phyloP scores from a whole-genome alignment of 1,139 yeast species.

The Entelexis sorbosivorans region DNA sequence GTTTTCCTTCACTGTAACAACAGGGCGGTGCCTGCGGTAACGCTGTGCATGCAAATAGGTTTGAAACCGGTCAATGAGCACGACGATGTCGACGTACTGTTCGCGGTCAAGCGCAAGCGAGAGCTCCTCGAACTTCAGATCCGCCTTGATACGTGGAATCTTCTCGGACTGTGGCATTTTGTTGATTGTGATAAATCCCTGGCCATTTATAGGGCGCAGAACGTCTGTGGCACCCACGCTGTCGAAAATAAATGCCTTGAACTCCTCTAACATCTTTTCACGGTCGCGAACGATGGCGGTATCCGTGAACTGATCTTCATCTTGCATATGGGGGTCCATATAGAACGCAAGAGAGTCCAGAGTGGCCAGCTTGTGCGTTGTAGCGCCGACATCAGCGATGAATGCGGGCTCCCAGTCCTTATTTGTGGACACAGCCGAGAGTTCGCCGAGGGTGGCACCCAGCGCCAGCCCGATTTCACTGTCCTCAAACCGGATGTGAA shows the following conservation, averaged over 20 bases:
- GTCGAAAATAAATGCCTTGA: conserved; percentile 30
- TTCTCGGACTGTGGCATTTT: conserved; percentile 48
- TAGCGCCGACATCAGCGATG: conserved; percentile 55
- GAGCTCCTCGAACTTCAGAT: conserved; percentile 75
- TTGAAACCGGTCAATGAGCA: conserved; percentile 73
- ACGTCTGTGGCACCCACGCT: conserved; percentile 45
- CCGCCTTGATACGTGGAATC: conserved; percentile 70
- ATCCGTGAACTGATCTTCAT: conserved; percentile 25
- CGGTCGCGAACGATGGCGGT: conserved; percentile 12
- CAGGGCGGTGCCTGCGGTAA: conserved; percentile 63
- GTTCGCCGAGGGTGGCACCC: conserved; percentile 72
- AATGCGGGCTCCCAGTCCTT: conserved; percentile 77
- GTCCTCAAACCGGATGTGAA: conserved; percentile 89
- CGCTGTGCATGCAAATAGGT: conserved; percentile 67
- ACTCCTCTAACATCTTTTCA: conserved; percentile 24
- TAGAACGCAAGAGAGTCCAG: conserved; percentile 68
- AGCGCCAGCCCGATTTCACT: conserved; percentile 55
- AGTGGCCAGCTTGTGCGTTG: conserved; percentile 68
- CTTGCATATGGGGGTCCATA: conserved; percentile 63
- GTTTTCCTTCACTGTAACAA: conserved; percentile 45
- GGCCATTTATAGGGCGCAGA: conserved; percentile 79
- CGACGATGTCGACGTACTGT: conserved; percentile 72
- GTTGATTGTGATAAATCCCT: conserved; percentile 70
- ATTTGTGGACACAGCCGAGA: conserved; percentile 87
- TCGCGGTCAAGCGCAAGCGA: conserved; percentile 72